Base-by-base conservation (phyloP, 106 monocot genomes). In the Allium cepa region DNA sequence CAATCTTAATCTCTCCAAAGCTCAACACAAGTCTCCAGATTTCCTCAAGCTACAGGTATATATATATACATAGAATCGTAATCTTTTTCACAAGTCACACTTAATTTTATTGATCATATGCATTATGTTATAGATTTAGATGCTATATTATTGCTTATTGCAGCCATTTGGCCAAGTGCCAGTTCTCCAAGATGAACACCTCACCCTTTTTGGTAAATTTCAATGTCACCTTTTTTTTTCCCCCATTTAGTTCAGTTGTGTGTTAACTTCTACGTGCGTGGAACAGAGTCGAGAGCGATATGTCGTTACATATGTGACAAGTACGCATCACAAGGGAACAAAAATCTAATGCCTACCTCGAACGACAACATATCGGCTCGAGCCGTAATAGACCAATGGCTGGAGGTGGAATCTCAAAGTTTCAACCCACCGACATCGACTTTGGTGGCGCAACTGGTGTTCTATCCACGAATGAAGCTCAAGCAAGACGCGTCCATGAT, bases 251-350 rank as follows among this genome's bases (percentile, higher is more conserved):
- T n/a, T n/a, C n/a, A n/a, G n/a, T n/a, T n/a, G n/a, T n/a, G 22
- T 22, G 22, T 1, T 22, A 22, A 22, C 22, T 22, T 1, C 0
- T 22, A 22, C 1, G 22, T 22, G 22, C 22, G 1, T 22, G 22
- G 1, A 22, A 22, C 73, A 79, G 79, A 79, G 9, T 79, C 79
- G 0, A 71, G 87, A 49, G 82, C 82, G 28, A 87, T 87, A 1
- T 80, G 79, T 51, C 79, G 82, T 0, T 81, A 87, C 60, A 26
- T 87, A 9, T 79, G 73, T 9, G 79, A 82, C 48, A 87, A 83
- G 73, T 80, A 77, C 71, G 49, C 75, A 0, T 72, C 51, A 49
- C 71, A 78, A 56, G 85, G 92, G 53, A 84, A 87, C 80, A 73
- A 69, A 61, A 2, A 28, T 48, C 52, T 88, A 66, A 9, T 75